phyloP scores from a whole-genome alignment of 106 monocot genomes.

The Dendrobium catenatum region DNA sequence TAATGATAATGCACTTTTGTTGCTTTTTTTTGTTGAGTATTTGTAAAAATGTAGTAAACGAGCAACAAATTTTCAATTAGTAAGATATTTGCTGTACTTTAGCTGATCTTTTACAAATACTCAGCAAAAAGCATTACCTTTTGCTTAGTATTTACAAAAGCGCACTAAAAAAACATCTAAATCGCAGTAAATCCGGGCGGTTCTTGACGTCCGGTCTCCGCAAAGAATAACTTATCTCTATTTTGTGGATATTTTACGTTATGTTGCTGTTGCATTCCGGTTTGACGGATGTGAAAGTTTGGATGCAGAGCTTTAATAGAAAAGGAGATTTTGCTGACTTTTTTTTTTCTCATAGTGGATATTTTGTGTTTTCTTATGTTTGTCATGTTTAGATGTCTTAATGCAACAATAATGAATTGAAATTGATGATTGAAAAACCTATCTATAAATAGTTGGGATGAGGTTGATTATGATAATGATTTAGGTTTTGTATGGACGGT shows the following conservation, averaged over 20 bases:
- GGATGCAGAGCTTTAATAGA: not conserved
- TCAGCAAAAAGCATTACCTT: too few relatives aligned
- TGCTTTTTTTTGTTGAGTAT: too few relatives aligned
- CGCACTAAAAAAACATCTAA: too few relatives aligned
- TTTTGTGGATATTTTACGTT: not conserved
- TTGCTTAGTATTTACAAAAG: too few relatives aligned
- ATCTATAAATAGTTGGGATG: not conserved
- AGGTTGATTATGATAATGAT: not conserved
- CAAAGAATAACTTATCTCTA: not conserved
- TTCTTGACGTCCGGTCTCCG: too few relatives aligned
- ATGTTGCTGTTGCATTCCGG: not conserved
- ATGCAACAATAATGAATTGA: not conserved
- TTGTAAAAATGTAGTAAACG: too few relatives aligned
- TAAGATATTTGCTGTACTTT: too few relatives aligned
- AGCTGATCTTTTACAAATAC: too few relatives aligned
- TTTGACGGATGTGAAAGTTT: not conserved
- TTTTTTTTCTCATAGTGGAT: too few relatives aligned
- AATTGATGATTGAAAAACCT: not conserved
- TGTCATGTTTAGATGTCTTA: not conserved
- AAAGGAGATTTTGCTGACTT: not conserved
- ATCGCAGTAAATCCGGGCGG: too few relatives aligned
- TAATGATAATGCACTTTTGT: too few relatives aligned
- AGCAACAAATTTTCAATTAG: too few relatives aligned
- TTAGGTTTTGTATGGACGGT: not conserved
- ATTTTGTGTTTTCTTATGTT: not conserved